These are phyloP conservation scores for Aspergillus awamori DNA, from an alignment of 2,329 filamentous ascomycete species.

Conservation along the genomic window DNA sequence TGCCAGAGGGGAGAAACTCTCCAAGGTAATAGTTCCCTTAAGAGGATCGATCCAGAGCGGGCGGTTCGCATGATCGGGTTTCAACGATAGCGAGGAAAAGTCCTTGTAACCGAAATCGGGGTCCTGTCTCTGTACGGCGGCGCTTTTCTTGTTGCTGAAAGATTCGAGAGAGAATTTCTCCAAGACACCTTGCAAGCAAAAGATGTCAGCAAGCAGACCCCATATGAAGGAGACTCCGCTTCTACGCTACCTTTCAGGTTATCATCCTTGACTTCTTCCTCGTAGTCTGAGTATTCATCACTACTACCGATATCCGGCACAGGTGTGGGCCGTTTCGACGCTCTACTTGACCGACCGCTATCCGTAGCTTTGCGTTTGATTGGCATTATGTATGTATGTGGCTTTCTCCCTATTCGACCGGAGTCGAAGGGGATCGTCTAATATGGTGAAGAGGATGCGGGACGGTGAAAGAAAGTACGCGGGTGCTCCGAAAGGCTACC, in stretches of 20 bases:
- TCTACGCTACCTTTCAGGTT: slow-evolving; percentile 49
- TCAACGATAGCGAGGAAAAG: slow-evolving; percentile 79
- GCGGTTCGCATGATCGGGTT: slow-evolving; percentile 84
- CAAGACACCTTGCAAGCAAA: slow-evolving; percentile 44
- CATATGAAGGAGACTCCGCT: slow-evolving; percentile 14
- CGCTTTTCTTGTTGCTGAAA: slow-evolving; percentile 52
- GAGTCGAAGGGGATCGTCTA: slow-evolving; percentile 22
- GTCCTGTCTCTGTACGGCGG: slow-evolving; percentile 48
- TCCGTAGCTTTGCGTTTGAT: slow-evolving; percentile 69
- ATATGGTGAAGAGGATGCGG: slow-evolving; percentile 3
- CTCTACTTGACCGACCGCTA: slow-evolving; percentile 50
- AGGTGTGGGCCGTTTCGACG: slow-evolving; percentile 52
- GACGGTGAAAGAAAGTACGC: slow-evolving; percentile 1
- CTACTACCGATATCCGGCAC: slow-evolving; percentile 54
- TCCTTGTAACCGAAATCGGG: slow-evolving; percentile 68
- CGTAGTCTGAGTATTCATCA: slow-evolving; percentile 61
- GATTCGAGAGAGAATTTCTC: slow-evolving; percentile 58
- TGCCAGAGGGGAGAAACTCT: slow-evolving; percentile 89
- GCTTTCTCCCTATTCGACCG: slow-evolving; percentile 1
- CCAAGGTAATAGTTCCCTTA: slow-evolving; percentile 84
- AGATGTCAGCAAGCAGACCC: slow-evolving; percentile 26
- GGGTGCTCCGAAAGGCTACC: slow-evolving; percentile 9
- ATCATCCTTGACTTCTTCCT: slow-evolving; percentile 52
- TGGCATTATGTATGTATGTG: slow-evolving; percentile 56
- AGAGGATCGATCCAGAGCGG: slow-evolving; percentile 92